A percentile compares a stretch with the other conserved stretches of the same genome.
Evolutionary conservation across 2,329 filamentous ascomycete species (phyloP).

Genomic region (Neofusicoccum laricinum): DNA sequence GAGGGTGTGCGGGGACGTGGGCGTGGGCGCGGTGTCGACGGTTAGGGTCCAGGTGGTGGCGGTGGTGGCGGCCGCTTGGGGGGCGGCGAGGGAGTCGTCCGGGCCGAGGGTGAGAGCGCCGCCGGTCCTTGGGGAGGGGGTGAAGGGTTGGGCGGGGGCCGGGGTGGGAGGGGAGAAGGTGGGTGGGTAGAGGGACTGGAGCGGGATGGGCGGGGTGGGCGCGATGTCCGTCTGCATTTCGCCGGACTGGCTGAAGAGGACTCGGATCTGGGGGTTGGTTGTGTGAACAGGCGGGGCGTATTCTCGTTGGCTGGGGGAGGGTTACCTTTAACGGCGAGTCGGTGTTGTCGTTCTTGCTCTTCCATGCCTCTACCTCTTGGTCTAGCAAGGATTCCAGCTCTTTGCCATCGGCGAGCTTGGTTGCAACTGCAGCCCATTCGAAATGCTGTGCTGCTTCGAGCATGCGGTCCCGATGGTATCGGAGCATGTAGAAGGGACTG

Average conservation of each 20-base stretch:
- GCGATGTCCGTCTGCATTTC: slow-evolving; percentile 38
- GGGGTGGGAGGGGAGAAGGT: slow-evolving; percentile 46
- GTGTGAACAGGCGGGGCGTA: too few species aligned
- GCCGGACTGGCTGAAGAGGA: slow-evolving; percentile 48
- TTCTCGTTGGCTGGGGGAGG: background rate
- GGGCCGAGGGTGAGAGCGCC: slow-evolving; percentile 33
- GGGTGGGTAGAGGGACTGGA: slow-evolving; percentile 58
- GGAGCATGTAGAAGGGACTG: slow-evolving; percentile 75
- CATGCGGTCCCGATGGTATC: slow-evolving; percentile 75
- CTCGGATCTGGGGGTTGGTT: slow-evolving; percentile 47
- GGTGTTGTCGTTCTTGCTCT: slow-evolving; percentile 3
- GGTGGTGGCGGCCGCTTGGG: slow-evolving; percentile 17
- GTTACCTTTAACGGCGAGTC: slow-evolving; percentile 29
- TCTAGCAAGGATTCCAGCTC: slow-evolving; percentile 31
- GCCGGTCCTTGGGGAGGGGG: slow-evolving; percentile 34
- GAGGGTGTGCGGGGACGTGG: slow-evolving; percentile 65
- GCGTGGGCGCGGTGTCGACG: slow-evolving; percentile 52
- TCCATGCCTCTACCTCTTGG: slow-evolving; percentile 30
- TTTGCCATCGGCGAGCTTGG: slow-evolving; percentile 33
- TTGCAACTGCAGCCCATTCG: slow-evolving; percentile 40
- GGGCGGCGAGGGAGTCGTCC: slow-evolving; percentile 25
- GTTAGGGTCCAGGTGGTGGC: slow-evolving; percentile 45
- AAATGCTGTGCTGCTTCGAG: slow-evolving; percentile 56
- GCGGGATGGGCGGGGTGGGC: slow-evolving; percentile 39
- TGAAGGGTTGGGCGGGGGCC: slow-evolving; percentile 24